phyloP scores from a whole-genome alignment of 768 basidiomycete genomes.

The Lyophyllum decastes region DNA sequence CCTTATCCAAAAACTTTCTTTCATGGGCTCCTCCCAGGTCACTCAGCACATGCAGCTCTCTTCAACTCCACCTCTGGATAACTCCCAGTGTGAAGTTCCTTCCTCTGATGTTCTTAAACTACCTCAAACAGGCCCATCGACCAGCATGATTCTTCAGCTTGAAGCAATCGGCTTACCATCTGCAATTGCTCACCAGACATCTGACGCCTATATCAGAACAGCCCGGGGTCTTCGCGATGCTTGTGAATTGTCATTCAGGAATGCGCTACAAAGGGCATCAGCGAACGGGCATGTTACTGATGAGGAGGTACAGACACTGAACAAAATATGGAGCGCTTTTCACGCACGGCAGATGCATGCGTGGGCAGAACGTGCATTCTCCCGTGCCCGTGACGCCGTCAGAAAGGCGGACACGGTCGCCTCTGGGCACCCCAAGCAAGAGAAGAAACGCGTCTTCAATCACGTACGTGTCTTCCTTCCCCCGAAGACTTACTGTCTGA shows the following conservation, averaged over 20 bases:
- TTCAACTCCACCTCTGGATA: neutral
- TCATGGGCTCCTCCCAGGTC: neutral
- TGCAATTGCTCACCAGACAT: neutral
- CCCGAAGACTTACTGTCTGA: neutral
- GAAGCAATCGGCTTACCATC: neutral
- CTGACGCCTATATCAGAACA: conserved; percentile 4
- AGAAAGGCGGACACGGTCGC: neutral
- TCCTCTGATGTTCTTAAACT: neutral
- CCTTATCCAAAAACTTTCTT: neutral
- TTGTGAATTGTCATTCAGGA: conserved; percentile 3
- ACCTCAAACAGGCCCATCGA: neutral
- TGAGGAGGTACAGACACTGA: neutral
- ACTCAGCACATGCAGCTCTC: neutral
- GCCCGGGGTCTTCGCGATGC: neutral
- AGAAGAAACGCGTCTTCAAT: conserved; percentile 9
- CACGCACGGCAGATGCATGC: neutral
- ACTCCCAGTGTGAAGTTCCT: neutral
- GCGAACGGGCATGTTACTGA: neutral
- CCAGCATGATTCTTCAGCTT: neutral
- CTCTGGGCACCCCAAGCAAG: neutral
- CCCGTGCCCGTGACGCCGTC: neutral
- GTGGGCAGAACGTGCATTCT: conserved; percentile 6
- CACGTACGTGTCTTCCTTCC: neutral
- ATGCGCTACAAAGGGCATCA: neutral
- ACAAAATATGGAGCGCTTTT: neutral